Evolutionary conservation across 139 green algal species (phyloP).

Genomic region (Chlamydomonas sp.): DNA sequence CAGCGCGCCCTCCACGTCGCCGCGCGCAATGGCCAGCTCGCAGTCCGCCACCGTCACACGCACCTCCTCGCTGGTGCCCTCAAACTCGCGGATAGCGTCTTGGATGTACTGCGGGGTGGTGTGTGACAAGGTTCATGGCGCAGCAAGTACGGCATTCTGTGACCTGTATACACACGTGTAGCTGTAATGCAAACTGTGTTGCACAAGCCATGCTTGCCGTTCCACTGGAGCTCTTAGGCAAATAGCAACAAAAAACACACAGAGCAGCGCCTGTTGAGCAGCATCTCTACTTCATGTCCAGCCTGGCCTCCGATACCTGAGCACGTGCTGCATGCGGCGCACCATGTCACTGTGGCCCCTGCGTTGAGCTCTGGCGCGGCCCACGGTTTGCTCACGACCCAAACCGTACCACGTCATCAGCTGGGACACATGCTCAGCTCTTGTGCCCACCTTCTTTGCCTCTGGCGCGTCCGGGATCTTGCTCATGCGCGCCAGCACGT

Average conservation of each 20-base stretch:
- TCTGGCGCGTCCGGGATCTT: slow-evolving; percentile 73
- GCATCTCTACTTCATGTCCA: too few relatives aligned
- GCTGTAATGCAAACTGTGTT: too few relatives aligned
- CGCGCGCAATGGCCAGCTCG: slow-evolving; percentile 66
- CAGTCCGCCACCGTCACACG: slow-evolving; percentile 75
- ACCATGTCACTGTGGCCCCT: too few relatives aligned
- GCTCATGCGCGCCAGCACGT: slow-evolving; percentile 58
- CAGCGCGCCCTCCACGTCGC: slow-evolving; percentile 71
- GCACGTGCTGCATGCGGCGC: too few relatives aligned
- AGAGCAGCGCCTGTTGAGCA: too few relatives aligned
- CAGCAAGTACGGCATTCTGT: neutral
- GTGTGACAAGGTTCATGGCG: neutral
- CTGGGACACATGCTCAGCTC: too few relatives aligned
- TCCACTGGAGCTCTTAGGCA: too few relatives aligned
- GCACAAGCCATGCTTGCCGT: too few relatives aligned
- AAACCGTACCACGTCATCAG: neutral
- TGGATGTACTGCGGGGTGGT: slow-evolving; percentile 61
- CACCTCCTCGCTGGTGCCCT: slow-evolving; percentile 73
- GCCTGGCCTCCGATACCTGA: too few relatives aligned
- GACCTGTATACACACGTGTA: neutral
- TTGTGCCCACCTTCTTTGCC: slow-evolving; percentile 62
- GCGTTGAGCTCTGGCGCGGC: too few relatives aligned
- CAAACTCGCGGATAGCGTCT: slow-evolving; percentile 75
- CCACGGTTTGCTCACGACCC: neutral
- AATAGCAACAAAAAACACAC: too few relatives aligned